These are phyloP conservation scores for Sporothrix brasiliensis DNA, from an alignment of 2,329 filamentous ascomycete genomes.

Conservation along the genomic window DNA sequence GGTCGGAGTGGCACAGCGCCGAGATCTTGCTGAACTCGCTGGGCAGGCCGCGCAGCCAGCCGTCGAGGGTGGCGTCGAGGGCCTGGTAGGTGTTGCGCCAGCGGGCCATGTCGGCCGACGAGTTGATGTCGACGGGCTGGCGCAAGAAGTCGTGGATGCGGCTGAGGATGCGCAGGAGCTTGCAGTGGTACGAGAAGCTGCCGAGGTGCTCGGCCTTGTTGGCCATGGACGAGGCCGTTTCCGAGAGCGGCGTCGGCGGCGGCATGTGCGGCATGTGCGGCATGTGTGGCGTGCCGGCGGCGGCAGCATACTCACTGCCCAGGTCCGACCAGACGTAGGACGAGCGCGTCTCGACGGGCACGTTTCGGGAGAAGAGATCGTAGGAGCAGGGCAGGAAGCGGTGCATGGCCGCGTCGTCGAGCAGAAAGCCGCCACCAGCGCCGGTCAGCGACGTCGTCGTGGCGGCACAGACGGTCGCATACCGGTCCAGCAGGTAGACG, in stretches of 20 bases:
- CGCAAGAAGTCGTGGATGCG: constrained; percentile 87
- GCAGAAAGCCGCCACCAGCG: constrained; percentile 66
- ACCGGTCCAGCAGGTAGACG: constrained; percentile 86
- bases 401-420: constrained; percentile 87
- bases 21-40: constrained; percentile 82
- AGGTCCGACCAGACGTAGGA: constrained; percentile 40
- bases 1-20: constrained; percentile 70
- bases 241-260: constrained; percentile 1
- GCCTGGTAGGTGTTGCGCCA: constrained; percentile 88
- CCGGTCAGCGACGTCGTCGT: constrained; percentile 51
- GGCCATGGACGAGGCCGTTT: constrained; percentile 7
- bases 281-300: not conserved
- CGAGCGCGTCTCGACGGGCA: constrained; percentile 80
- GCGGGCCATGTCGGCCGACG: constrained; percentile 78
- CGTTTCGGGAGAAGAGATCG: constrained; percentile 80
- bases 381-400: constrained; percentile 83
- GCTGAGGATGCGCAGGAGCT: constrained; percentile 82
- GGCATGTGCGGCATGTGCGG: constrained; percentile 38
- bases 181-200: constrained; percentile 86
- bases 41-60: constrained; percentile 83
- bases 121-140: constrained; percentile 83
- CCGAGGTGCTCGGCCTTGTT: constrained; percentile 76
- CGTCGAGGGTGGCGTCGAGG: constrained; percentile 75
- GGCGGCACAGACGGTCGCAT: constrained; percentile 85
- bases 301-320: not conserved